Base-by-base conservation (phyloP, 2,329 filamentous ascomycete genomes). In the Sporothrix humicola region DNA sequence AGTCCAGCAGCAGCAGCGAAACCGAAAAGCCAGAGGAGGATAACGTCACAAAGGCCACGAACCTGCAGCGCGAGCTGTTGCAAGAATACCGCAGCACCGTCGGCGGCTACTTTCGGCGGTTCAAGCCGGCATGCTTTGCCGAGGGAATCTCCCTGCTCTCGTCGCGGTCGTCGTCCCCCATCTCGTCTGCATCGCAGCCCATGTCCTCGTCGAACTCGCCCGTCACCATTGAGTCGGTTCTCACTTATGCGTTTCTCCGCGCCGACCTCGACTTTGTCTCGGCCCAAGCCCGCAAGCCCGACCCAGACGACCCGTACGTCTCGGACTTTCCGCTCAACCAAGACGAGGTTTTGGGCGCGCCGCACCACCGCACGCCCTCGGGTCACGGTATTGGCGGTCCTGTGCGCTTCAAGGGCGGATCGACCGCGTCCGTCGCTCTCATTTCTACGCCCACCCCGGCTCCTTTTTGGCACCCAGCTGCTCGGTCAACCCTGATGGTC, bases 251-350 rank as follows among this genome's bases (percentile, higher is more conserved):
- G 26, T 99, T 99, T 79, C 86, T 99, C 68, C 93, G 94, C 77
- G 94, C 95, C 48, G 96, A 99, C 81, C 89, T 98, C 70, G 95
- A 98, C 82, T 99, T 99, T 79, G 91, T 98, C 72, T 89, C 92
- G 6, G 94, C 94, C 0, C 95, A 98, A 82, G 94, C 94, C 5
- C 88, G 89, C 63, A 97, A 97, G 81, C 87, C 90, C n/a, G 88
- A 92, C 78, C 87, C 90, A 0, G 88, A 92, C 76, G 93, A 97
- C 78, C 85, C 89, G 3, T 88, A 91, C 56, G 85, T 90, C 20
- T 87, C 89, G 59, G 95, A 98, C 79, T 86, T 88, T 31, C 94
- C 95, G 0, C 85, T 98, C 66, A 97, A 97, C 82, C 88, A 91
- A 76, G 90, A 95, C 79, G 95, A 97, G 80, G 90, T 97, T 61